Evolutionary conservation across 129 eudicot genomes (phyloP).

Genomic region (Dittrichia graveolens): DNA sequence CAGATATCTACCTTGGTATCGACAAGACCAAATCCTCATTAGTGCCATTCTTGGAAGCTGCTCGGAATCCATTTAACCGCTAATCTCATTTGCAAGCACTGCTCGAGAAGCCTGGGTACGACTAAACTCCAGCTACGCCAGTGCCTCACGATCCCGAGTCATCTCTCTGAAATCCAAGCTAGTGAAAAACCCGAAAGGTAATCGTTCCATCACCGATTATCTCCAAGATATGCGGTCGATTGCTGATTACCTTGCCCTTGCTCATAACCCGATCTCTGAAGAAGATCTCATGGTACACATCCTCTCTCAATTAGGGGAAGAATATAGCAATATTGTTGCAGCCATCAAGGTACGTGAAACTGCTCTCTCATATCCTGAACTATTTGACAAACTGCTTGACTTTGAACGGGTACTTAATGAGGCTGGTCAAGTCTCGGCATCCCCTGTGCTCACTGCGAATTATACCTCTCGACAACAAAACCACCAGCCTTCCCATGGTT

Average conservation of each 20-base stretch:
- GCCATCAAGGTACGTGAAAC: background rate
- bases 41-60: background rate
- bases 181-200: background rate
- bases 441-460: background rate
- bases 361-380: background rate
- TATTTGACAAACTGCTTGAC: background rate
- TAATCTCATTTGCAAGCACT: background rate
- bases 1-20: constrained; percentile 1
- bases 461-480: background rate
- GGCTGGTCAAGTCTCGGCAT: background rate
- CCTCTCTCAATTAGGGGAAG: background rate
- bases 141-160: background rate
- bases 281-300: constrained; percentile 10
- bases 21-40: background rate
- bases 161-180: constrained; percentile 1
- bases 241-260: constrained; percentile 5
- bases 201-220: background rate
- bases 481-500: background rate
- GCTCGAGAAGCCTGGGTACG: constrained; percentile 3
- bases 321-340: background rate
- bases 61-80: background rate
- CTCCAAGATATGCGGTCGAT: background rate
- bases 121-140: background rate
- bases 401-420: background rate
- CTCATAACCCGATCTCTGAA: background rate